Evolutionary conservation across 805 yeast species (phyloP).

Genomic region (Jamesozyma hellenica): DNA sequence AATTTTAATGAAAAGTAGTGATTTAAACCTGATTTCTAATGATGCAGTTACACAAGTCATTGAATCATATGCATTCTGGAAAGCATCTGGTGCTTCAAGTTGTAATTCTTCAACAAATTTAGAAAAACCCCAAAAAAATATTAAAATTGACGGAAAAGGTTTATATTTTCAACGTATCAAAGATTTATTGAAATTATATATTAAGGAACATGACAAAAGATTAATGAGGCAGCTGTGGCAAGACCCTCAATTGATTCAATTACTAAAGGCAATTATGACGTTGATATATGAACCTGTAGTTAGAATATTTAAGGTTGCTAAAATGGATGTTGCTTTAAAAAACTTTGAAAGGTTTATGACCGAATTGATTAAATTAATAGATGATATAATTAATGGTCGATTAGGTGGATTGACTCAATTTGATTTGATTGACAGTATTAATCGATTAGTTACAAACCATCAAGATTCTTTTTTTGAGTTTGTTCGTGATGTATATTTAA

Average conservation of each 20-base stretch:
- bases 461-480: slow-evolving; percentile 64
- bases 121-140: slow-evolving; percentile 7
- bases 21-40: slow-evolving; percentile 11
- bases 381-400: slow-evolving; percentile 37
- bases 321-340: slow-evolving; percentile 53
- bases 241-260: slow-evolving; percentile 69
- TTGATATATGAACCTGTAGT: slow-evolving; percentile 69
- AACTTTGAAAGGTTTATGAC: slow-evolving; percentile 55
- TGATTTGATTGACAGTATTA: slow-evolving; percentile 42
- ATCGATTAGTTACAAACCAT: slow-evolving; percentile 58
- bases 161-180: slow-evolving; percentile 44
- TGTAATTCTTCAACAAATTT: neutral
- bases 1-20: slow-evolving; percentile 19
- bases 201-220: slow-evolving; percentile 68
- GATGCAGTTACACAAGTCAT: slow-evolving; percentile 22
- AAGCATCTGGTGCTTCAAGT: slow-evolving; percentile 5
- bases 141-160: slow-evolving; percentile 17
- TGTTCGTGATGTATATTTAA: slow-evolving; percentile 69
- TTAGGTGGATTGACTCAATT: slow-evolving; percentile 49
- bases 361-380: slow-evolving; percentile 54
- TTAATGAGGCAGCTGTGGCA: slow-evolving; percentile 70
- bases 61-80: slow-evolving; percentile 25
- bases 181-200: slow-evolving; percentile 50
- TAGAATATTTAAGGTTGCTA: slow-evolving; percentile 54
- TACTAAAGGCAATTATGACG: slow-evolving; percentile 63